These are phyloP conservation scores for Sordaria brevicollis DNA, from an alignment of 495 filamentous ascomycete genomes.

Conservation along the genomic window DNA sequence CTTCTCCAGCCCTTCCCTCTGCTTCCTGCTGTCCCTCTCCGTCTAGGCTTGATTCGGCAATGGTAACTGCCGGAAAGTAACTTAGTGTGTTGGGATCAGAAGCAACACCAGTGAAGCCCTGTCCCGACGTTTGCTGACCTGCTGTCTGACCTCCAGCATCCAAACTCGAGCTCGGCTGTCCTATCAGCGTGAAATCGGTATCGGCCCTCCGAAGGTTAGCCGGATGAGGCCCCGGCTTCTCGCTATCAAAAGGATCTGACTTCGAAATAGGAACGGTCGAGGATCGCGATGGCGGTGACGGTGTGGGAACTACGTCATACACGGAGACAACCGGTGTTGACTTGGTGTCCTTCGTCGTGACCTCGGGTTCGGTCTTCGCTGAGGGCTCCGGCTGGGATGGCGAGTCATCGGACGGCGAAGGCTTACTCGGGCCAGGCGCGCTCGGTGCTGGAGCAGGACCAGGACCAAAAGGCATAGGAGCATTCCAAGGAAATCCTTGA, in stretches of 20 bases:
- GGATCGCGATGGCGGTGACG: neutral
- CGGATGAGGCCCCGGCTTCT: neutral
- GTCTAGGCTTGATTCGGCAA: neutral
- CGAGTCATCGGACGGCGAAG: neutral
- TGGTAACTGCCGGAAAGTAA: neutral
- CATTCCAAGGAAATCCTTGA: neutral
- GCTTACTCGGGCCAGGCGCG: neutral
- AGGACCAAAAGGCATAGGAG: neutral
- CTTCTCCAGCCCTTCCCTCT: neutral
- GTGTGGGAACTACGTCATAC: neutral
- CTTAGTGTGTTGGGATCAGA: neutral
- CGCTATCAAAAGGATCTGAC: neutral
- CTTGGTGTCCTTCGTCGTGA: neutral
- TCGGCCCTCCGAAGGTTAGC: neutral
- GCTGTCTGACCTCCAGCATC: neutral
- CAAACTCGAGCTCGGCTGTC: neutral
- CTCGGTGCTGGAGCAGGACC: neutral
- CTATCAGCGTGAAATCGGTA: neutral
- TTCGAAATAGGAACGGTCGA: neutral
- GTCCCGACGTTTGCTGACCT: neutral
- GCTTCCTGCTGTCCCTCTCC: neutral
- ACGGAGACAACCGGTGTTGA: neutral
- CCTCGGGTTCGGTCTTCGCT: neutral
- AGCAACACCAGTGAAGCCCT: neutral
- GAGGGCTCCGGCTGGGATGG: neutral